A percentile compares a stretch with the other conserved stretches of the same genome.
These are phyloP conservation scores for Calonectria honghensis DNA, from an alignment of 2,329 filamentous ascomycete species.

Conservation along the genomic window DNA sequence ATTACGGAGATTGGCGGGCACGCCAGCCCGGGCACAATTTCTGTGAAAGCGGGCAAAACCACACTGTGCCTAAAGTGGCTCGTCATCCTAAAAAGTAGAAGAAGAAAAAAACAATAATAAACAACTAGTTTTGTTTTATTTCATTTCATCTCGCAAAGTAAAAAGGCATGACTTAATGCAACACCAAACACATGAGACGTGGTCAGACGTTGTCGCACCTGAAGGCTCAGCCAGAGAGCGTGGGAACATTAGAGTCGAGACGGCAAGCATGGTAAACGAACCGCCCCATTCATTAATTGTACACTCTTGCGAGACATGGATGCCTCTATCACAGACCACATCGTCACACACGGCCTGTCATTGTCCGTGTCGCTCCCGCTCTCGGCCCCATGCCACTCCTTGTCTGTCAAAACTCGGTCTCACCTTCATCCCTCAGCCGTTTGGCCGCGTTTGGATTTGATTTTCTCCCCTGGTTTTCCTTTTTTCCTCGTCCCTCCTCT, in stretches of 20 bases:
- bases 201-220: not conserved
- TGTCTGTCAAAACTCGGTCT: constrained; percentile 47
- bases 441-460: constrained; percentile 6
- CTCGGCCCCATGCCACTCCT: constrained; percentile 36
- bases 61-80: not conserved
- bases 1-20: constrained; percentile 8
- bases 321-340: constrained; percentile 11
- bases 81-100: not conserved
- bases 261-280: constrained; percentile 5
- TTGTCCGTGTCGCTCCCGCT: constrained; percentile 14
- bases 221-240: not conserved
- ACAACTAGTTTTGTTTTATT: not conserved
- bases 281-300: constrained; percentile 4
- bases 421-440: constrained; percentile 31
- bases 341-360: constrained; percentile 15
- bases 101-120: not conserved
- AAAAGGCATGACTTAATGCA: not conserved
- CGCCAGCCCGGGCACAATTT: not conserved
- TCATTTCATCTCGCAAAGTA: not conserved
- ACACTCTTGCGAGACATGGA: constrained; percentile 8
- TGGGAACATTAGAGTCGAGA: not conserved
- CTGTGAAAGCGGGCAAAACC: not conserved
- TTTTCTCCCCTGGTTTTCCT: constrained; percentile 9
- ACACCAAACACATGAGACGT: not conserved
- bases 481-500: not conserved